Conservation (phyloP, 2,329 filamentous ascomycete species). For the Neofusicoccum kwambonambiense region DNA sequence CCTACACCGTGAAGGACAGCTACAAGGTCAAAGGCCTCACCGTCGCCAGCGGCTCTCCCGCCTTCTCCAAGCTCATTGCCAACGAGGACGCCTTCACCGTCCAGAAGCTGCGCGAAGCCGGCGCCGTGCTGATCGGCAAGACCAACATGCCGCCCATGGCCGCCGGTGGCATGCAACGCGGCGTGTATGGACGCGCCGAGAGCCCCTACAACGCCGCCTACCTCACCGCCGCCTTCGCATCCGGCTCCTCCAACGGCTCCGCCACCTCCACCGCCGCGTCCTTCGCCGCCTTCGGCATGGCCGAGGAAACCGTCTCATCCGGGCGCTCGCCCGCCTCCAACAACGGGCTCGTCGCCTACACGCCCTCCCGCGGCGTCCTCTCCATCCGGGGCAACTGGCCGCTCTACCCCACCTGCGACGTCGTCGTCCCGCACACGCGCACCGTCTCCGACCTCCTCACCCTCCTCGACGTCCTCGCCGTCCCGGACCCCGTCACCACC, state of each 20-base stretch:
- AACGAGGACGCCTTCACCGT: slow-evolving; percentile 54
- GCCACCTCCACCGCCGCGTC: slow-evolving; percentile 50
- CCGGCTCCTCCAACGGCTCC: slow-evolving; percentile 56
- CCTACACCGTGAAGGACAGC: slow-evolving; percentile 58
- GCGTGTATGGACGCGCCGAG: slow-evolving; percentile 54
- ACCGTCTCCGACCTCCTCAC: slow-evolving; percentile 4
- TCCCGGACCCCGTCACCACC: slow-evolving; percentile 35
- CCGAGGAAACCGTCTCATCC: slow-evolving; percentile 54
- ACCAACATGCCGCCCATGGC: slow-evolving; percentile 61
- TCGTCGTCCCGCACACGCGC: slow-evolving; percentile 35
- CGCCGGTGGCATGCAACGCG: slow-evolving; percentile 54
- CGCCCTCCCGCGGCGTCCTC: slow-evolving; percentile 52
- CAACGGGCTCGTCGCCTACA: slow-evolving; percentile 54
- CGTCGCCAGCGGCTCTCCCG: slow-evolving; percentile 54
- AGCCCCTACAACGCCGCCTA: slow-evolving; percentile 54
- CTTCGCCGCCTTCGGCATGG: slow-evolving; percentile 54
- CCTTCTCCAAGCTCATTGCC: slow-evolving; percentile 49
- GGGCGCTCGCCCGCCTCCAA: slow-evolving; percentile 56
- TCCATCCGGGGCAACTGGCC: slow-evolving; percentile 54
- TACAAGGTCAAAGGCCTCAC: slow-evolving; percentile 56
- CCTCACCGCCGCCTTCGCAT: slow-evolving; percentile 52
- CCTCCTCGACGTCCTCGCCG: slow-evolving; percentile 48
- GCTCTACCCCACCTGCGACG: slow-evolving; percentile 54
- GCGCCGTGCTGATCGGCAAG: slow-evolving; percentile 50
- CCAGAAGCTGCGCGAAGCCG: slow-evolving; percentile 43